Evolutionary conservation across 2,329 filamentous ascomycete species (phyloP).

Genomic region (Stagonosporopsis cucurbitacearum): DNA sequence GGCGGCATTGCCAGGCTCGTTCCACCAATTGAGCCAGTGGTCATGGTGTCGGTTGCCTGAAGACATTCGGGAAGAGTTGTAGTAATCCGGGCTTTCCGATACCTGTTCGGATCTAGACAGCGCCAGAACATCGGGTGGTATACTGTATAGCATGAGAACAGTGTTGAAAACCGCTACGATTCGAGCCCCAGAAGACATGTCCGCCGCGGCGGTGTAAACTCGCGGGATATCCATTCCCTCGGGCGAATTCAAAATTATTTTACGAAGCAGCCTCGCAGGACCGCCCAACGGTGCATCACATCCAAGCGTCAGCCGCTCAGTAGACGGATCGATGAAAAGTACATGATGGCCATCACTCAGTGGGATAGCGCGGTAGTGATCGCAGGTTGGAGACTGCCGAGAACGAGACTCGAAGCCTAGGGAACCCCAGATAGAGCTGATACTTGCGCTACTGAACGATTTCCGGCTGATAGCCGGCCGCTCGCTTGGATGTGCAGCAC

Average conservation of each 20-base stretch:
- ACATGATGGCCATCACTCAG: conserved; percentile 70
- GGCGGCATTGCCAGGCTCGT: conserved; percentile 17
- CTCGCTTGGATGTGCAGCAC: conserved; percentile 57
- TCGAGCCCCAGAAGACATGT: conserved; percentile 64
- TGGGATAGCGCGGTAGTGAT: conserved; percentile 69
- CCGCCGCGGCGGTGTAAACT: conserved; percentile 63
- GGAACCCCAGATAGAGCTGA: conserved; percentile 31
- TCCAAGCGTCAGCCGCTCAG: conserved; percentile 64
- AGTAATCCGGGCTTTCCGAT: conserved; percentile 28
- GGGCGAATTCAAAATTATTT: conserved; percentile 61
- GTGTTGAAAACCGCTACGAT: conserved; percentile 64
- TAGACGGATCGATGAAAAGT: conserved; percentile 67
- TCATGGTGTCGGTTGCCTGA: conserved; percentile 25
- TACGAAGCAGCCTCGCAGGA: conserved; percentile 63
- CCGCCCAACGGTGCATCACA: conserved; percentile 65
- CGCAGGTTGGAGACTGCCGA: conserved; percentile 43
- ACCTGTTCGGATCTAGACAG: conserved; percentile 41
- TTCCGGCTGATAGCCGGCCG: conserved; percentile 33
- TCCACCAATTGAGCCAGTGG: conserved; percentile 43
- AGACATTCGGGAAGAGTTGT: conserved; percentile 21
- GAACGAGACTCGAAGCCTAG: conserved; percentile 30
- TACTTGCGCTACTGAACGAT: conserved; percentile 26
- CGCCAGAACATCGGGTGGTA: conserved; percentile 60
- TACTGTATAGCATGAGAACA: conserved; percentile 64
- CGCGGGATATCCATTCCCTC: conserved; percentile 50